Percentiles rank a stretch among this genome's conserved stretches.
Evolutionary conservation across 2,329 filamentous ascomycete genomes (phyloP).

Genomic region (Aciculosporium take): DNA sequence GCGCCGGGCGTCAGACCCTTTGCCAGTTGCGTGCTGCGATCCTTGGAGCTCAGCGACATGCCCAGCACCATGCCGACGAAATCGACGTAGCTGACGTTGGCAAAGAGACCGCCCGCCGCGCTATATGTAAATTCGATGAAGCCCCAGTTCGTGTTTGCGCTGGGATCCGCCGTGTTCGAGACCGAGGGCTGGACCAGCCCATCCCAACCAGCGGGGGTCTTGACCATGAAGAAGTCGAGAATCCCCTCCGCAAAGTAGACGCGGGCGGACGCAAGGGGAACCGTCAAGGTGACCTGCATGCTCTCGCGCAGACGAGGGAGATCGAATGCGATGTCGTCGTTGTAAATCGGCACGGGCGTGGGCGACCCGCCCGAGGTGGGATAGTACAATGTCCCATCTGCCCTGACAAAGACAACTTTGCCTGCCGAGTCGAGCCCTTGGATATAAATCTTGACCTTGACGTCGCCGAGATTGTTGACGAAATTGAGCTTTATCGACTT

Average conservation of each 20-base stretch:
- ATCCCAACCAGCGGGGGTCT: conserved; percentile 14
- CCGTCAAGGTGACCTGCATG: conserved; percentile 25
- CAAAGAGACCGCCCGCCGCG: conserved; percentile 23
- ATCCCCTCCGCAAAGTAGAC: conserved; percentile 31
- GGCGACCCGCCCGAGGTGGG: conserved; percentile 23
- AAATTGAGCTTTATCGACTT: conserved; percentile 17
- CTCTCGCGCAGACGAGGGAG: conserved; percentile 24
- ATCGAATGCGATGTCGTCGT: conserved; percentile 27
- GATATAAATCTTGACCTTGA: conserved; percentile 29
- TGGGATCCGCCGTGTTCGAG: conserved; percentile 28
- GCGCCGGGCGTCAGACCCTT: conserved; percentile 24
- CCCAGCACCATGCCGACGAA: conserved; percentile 37
- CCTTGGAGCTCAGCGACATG: conserved; percentile 26
- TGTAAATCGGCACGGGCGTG: conserved; percentile 21
- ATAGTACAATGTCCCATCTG: conserved; percentile 27
- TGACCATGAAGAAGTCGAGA: conserved; percentile 28
- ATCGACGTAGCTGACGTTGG: conserved; percentile 38
- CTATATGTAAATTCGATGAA: conserved; percentile 35
- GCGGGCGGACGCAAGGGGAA: conserved; percentile 25
- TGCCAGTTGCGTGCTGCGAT: conserved; percentile 21
- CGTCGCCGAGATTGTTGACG: conserved; percentile 28
- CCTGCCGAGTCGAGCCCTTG: conserved; percentile 27
- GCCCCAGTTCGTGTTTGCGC: conserved; percentile 30
- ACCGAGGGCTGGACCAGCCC: conserved; percentile 35
- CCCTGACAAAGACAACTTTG: conserved; percentile 27